Conservation (phyloP, 2,329 filamentous ascomycete genomes). For the Tympanopsis confertula region DNA sequence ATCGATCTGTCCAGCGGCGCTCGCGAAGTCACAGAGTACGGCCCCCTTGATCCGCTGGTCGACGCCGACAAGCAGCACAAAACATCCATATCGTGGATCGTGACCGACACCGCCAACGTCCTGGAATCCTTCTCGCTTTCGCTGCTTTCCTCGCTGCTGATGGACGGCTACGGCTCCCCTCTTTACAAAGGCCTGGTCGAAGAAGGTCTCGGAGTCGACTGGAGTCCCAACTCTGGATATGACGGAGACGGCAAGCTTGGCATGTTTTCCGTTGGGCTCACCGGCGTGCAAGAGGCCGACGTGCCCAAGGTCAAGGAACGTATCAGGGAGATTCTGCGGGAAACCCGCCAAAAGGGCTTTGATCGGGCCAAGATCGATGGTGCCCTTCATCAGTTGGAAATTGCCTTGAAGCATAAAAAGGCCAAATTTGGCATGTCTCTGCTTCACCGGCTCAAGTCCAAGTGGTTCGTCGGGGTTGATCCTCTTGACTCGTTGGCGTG, state of each 20-base stretch:
- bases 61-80: conserved; percentile 82
- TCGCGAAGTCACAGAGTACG: conserved; percentile 57
- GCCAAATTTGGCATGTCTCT: conserved; percentile 87
- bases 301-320: conserved; percentile 65
- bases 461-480: conserved; percentile 92
- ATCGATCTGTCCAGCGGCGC: conserved; percentile 60
- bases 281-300: conserved; percentile 74
- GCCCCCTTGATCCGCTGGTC: conserved; percentile 77
- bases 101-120: conserved; percentile 70
- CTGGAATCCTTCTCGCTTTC: conserved; percentile 81
- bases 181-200: conserved; percentile 83
- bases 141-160: conserved; percentile 70
- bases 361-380: conserved; percentile 85
- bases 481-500: conserved; percentile 84
- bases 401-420: conserved; percentile 92
- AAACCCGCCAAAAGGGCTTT: conserved; percentile 66
- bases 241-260: conserved; percentile 67
- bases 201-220: conserved; percentile 79
- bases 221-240: conserved; percentile 87
- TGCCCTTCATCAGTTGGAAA: conserved; percentile 82
- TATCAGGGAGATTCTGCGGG: conserved; percentile 60
- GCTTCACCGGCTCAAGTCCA: conserved; percentile 75
- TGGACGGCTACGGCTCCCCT: conserved; percentile 92
- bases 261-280: conserved; percentile 83
- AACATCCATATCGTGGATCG: conserved; percentile 86